Base-by-base conservation (phyloP, 306 rosid species). In the Acacia melanoxylon region DNA sequence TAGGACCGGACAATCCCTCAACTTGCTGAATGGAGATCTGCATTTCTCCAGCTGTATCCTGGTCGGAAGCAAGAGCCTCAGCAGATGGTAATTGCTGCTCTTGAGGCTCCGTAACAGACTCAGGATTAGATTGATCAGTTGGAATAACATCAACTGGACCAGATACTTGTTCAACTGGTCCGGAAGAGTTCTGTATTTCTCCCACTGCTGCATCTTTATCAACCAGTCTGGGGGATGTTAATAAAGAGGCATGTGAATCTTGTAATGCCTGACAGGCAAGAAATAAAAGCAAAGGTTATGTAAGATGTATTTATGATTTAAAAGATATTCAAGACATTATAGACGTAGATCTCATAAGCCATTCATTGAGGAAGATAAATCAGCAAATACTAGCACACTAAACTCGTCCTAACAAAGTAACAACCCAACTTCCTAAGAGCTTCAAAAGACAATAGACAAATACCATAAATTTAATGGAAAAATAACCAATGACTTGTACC, bases 21-120 rank as follows among this genome's bases (percentile, higher is more conserved):
- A 46, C 76, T 68, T 75, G 84, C 51, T 70, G 33, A 12, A 77
- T 29, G 54, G 86, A 81, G 76, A 44, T 79, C 56, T 69, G 85
- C 71, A 81, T 63, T 65, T 70, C 87, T 63, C 45, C 66, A 68
- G 54, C 74, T 33, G 76, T 6, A 76, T 56, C 68, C 78, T 58
- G 82, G 81, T 77, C 25, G 79, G 84, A 54, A 63, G 86, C 46
- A 68, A 79, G 74, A 80, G 78, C 66, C 79, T 75, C 76, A 29
- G 76, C 25, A 31, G 86, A 62, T 42, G 54, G 83, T 2, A 81
- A 65, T 49, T 81, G 81, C 81, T 83, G 90, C 68, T 42, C 83
- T 72, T 29, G 81, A 76, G 72, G 85, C 74, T 71, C 83, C 78
- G 11, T 20, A 51, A 76, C 54, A 2, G 68, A n/a, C 25, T 29